Base-by-base conservation (phyloP, 176 grass and related monocot genomes). In the bread wheat (Triticum aestivum) region DNA sequence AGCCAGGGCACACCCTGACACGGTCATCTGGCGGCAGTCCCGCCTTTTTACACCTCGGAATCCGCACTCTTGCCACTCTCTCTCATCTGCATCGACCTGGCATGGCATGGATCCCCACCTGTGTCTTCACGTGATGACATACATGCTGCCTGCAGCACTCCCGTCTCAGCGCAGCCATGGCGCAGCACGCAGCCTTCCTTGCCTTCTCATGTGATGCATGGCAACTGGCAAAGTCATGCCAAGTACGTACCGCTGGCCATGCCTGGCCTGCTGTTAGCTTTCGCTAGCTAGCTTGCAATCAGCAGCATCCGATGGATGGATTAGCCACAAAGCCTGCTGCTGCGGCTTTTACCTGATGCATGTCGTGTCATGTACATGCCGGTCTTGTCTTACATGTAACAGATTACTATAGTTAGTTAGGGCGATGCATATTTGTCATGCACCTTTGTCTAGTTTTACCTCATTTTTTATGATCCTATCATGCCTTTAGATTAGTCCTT, bases 111-210 rank as follows among this genome's bases (percentile, higher is more conserved):
- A 77, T 77, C 42, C 73, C 89, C 77, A 83, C 84, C 65, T 85
- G 84, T 91, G 65, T 85, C 82, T 92, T 96, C 97, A 99, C 94
- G 94, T 94, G 97, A 81, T 78, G 90, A 75, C 92, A 87, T 85
- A 24, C 66, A 45, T 54, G 38, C 15, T 2, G 49, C 49, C 49
- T 3, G 38, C 38, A 3, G 49, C 49, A 52, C 49, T 52, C 49
- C 70, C 35, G 6, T 37, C 35, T 39, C 78, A 82, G 35, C 52
- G 71, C 78, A 82, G 35, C 52, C 80, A 80, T 42, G 15, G 59
- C n/a, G 37, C 37, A 38, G 42, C 33, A 26, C 4, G 51, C 65
- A 56, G 79, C 61, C 63, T 61, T 59, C 39, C 82, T 58, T 68
- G 39, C 71, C 79, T 75, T 76, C 69, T 82, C 88, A 80, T 85